A percentile compares a stretch with the other conserved stretches of the same genome.
Evolutionary conservation across 2,329 filamentous ascomycete species (phyloP).

Genomic region (Daldinia eschscholtzii): DNA sequence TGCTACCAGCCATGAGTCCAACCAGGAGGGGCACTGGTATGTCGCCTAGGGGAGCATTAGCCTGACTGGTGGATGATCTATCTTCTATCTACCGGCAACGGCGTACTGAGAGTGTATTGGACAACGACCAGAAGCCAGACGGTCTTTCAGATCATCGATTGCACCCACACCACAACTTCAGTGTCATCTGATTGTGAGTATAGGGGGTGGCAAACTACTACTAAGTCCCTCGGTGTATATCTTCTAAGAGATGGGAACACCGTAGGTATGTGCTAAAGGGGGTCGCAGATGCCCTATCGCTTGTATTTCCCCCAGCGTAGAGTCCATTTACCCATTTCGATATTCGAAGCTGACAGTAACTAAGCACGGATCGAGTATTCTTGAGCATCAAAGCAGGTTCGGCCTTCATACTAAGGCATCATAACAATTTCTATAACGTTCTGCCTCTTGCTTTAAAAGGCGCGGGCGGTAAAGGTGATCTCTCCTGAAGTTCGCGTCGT

Average conservation of each 20-base stretch:
- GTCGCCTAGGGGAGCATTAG: conserved; percentile 15
- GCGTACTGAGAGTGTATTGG: conserved; percentile 3
- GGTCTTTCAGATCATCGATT: conserved; percentile 16
- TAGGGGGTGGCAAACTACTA: conserved; percentile 16
- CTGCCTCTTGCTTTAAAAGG: not conserved
- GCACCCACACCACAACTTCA: conserved; percentile 22
- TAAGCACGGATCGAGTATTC: not conserved
- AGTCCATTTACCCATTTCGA: conserved; percentile 5
- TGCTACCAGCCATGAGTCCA: conserved; percentile 23
- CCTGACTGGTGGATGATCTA: conserved; percentile 16
- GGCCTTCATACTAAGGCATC: not conserved
- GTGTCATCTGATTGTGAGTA: conserved; percentile 33
- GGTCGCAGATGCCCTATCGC: conserved; percentile 3
- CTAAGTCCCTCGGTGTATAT: conserved; percentile 12
- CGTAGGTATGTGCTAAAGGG: conserved; percentile 12
- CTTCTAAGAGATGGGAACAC: not conserved
- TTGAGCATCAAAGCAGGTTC: not conserved
- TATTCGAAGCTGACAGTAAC: conserved; percentile 17
- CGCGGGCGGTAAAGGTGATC: not conserved
- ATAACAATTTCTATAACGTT: not conserved
- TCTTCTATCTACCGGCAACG: conserved; percentile 18
- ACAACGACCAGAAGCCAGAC: conserved; percentile 12
- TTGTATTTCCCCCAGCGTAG: conserved; percentile 10
- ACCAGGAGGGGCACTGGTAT: conserved; percentile 28
- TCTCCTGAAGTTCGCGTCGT: not conserved